Conservation (phyloP, 768 basidiomycete genomes). For the Podaxis mareebaensis region DNA sequence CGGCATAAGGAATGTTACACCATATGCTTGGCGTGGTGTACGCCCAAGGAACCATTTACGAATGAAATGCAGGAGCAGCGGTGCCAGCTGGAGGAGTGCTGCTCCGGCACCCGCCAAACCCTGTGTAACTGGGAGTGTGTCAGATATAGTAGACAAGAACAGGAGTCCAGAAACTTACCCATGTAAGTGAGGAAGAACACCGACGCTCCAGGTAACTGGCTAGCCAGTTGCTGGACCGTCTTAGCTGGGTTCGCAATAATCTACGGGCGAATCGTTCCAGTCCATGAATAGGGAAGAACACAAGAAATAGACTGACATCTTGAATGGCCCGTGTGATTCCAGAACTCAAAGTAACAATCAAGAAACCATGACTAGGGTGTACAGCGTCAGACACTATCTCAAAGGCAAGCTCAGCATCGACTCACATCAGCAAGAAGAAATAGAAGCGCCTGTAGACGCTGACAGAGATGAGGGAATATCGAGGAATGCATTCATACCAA, state of each 20-base stretch:
- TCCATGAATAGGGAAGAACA: not conserved
- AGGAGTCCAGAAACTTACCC: slow-evolving; percentile 26
- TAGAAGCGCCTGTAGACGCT: slow-evolving; percentile 75
- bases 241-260: slow-evolving; percentile 45
- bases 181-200: slow-evolving; percentile 68
- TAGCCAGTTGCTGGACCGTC: slow-evolving; percentile 44
- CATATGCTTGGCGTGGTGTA: slow-evolving; percentile 65
- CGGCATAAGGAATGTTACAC: slow-evolving; percentile 58
- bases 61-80: slow-evolving; percentile 57
- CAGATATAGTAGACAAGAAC: not conserved
- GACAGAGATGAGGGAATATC: slow-evolving; percentile 65
- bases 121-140: slow-evolving; percentile 40
- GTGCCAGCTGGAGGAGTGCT: slow-evolving; percentile 54
- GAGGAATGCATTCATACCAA: slow-evolving; percentile 71
- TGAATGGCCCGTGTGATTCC: slow-evolving; percentile 44
- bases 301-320: slow-evolving; percentile 21
- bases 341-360: slow-evolving; percentile 66
- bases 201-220: slow-evolving; percentile 53
- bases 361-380: slow-evolving; percentile 59
- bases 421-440: slow-evolving; percentile 61
- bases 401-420: not conserved
- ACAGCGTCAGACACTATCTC: not conserved
- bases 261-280: slow-evolving; percentile 19
- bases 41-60: slow-evolving; percentile 66
- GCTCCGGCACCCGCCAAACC: slow-evolving; percentile 53